Conservation (phyloP, 768 basidiomycete genomes). For the Suillus plorans region DNA sequence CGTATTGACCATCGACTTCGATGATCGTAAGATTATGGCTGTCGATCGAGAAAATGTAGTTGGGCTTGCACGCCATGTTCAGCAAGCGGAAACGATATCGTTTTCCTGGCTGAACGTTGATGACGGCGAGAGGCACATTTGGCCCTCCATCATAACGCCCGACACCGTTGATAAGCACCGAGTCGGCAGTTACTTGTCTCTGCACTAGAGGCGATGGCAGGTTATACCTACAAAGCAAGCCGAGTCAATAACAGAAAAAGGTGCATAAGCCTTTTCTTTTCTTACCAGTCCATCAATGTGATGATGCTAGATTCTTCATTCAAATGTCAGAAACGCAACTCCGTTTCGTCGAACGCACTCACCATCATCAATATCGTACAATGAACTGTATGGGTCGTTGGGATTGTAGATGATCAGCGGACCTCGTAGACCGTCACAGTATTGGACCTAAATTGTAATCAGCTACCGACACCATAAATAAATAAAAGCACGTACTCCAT, state of each 20-base stretch:
- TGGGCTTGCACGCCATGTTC: slow-evolving; percentile 44
- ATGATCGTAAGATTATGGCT: slow-evolving; percentile 46
- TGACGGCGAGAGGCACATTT: slow-evolving; percentile 31
- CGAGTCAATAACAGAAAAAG: not conserved
- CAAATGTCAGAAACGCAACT: not conserved
- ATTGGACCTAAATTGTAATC: slow-evolving; percentile 32
- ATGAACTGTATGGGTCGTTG: not conserved
- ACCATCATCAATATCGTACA: not conserved
- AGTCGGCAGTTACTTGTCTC: not conserved
- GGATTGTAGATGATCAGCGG: slow-evolving; percentile 47
- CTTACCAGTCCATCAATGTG: not conserved
- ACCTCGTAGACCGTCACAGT: slow-evolving; percentile 56
- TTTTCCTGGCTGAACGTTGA: slow-evolving; percentile 32
- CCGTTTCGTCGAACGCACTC: not conserved
- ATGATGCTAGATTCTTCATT: not conserved
- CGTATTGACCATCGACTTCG: slow-evolving; percentile 44
- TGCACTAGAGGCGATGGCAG: not conserved
- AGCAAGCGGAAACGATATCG: slow-evolving; percentile 41
- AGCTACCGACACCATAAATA: not conserved
- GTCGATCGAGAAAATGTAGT: slow-evolving; percentile 45
- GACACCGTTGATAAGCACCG: slow-evolving; percentile 36
- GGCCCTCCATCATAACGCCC: slow-evolving; percentile 38
- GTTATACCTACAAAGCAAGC: not conserved
- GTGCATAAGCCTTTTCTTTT: not conserved
- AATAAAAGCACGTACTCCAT: not conserved